Evolutionary conservation across 768 basidiomycete genomes (phyloP).

Genomic region (Termitomyces sp.): DNA sequence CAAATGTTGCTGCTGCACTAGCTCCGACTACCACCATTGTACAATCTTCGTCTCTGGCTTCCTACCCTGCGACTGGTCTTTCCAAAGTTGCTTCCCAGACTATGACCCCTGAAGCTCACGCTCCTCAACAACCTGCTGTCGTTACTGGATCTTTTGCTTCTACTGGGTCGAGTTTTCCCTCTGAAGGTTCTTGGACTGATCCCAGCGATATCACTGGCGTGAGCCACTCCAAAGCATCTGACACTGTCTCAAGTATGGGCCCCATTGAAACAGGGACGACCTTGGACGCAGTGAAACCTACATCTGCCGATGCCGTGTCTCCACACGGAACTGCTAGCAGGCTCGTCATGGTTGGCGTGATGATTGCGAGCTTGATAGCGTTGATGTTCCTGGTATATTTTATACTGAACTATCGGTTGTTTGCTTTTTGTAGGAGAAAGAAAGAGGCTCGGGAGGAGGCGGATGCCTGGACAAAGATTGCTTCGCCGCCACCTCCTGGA

Average conservation of each 20-base stretch:
- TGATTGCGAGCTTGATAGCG: constrained; percentile 15
- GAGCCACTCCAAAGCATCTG: not conserved
- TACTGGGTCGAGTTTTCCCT: not conserved
- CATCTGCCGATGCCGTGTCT: not conserved
- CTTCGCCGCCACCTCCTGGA: constrained; percentile 9
- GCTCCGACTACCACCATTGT: not conserved
- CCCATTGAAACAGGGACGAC: not conserved
- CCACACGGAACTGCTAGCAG: constrained; percentile 5
- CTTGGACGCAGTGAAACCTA: not conserved
- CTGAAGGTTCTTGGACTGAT: not conserved
- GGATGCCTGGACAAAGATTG: constrained; percentile 7
- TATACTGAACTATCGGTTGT: constrained; percentile 6
- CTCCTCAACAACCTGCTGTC: not conserved
- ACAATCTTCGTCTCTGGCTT: not conserved
- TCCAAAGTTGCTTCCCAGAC: not conserved
- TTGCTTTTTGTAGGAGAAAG: constrained; percentile 7
- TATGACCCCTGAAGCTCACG: not conserved
- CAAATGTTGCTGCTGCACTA: not conserved
- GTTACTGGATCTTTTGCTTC: not conserved
- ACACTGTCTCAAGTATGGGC: not conserved
- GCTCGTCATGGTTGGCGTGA: constrained; percentile 12
- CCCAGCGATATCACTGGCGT: not conserved
- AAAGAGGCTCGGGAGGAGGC: constrained; percentile 1
- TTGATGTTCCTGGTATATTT: constrained; percentile 13
- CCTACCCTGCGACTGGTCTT: constrained; percentile 1